Percentiles rank a stretch among this genome's conserved stretches.
These are phyloP conservation scores for Eruca vesicaria DNA, from an alignment of 441 rosid genomes.

Conservation along the genomic window DNA sequence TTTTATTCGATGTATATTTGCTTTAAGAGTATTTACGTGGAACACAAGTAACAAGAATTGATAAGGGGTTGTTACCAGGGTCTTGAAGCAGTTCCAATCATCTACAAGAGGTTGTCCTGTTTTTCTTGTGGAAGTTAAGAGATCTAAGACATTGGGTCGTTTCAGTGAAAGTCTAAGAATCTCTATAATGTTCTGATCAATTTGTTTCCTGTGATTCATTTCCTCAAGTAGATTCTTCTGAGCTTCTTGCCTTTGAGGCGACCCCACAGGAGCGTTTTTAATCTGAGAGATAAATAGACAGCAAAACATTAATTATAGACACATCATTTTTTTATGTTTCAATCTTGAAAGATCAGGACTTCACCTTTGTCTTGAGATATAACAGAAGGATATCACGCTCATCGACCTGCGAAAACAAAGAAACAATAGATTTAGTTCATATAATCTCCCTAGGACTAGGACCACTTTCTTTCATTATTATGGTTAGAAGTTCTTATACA, in stretches of 20 bases:
- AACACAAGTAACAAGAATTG: conserved; percentile 5
- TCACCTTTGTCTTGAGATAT: too few relatives aligned
- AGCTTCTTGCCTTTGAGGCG: conserved; percentile 44
- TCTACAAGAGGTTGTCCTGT: too few relatives aligned
- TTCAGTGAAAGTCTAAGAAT: conserved; percentile 38
- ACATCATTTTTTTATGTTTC: not conserved
- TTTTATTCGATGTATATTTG: not conserved
- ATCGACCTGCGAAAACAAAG: too few relatives aligned
- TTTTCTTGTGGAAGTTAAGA: too few relatives aligned
- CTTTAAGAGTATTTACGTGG: not conserved
- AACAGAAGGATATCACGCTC: too few relatives aligned
- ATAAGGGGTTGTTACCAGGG: conserved; percentile 33
- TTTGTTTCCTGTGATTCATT: conserved; percentile 35
- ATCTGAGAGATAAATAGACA: conserved; percentile 36
- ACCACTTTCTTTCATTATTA: too few relatives aligned
- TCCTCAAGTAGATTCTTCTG: conserved; percentile 35
- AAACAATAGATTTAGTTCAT: too few relatives aligned
- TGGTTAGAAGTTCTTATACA: too few relatives aligned
- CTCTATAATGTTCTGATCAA: too few relatives aligned
- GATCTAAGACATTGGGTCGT: conserved; percentile 28
- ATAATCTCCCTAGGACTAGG: too few relatives aligned
- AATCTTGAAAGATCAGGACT: too few relatives aligned
- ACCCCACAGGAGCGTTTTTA: conserved; percentile 37
- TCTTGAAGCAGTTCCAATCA: too few relatives aligned
- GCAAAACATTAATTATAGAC: not conserved